Evolutionary conservation across 1,284 basidiomycete genomes (phyloP), one percentile per base, ranked within the genome.

Genomic region (Jaminaea rosea): DNA sequence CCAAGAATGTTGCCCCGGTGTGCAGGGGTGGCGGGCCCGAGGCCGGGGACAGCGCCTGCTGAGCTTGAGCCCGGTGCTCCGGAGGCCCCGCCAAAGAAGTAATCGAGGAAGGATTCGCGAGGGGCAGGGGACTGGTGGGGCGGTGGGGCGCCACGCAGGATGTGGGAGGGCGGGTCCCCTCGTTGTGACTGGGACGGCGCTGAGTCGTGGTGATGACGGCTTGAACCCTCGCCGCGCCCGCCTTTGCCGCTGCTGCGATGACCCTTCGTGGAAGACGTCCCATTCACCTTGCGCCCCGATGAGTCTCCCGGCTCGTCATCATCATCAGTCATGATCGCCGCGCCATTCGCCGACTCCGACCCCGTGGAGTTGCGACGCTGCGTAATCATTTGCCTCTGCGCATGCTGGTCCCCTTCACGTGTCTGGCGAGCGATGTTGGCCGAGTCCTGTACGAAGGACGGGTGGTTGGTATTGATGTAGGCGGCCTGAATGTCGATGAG

Each of bases 381-480:
- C 13, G 41, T 39, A 15, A 49, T 32, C 13, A 48, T 75, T 72
- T 62, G 77, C 76, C 53, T 76, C 36, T 31, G 45, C 17, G 49
- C 48, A 73, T 63, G 50, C 50, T 65, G 61, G 10, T 59, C 46
- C 21, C 56, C 56, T 21, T 70, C 69, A 21, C 69, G 60, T 48
- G 67, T 66, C 54, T 67, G 62, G 44, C 62, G 58, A 17, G 70
- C 69, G 50, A 73, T 72, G 53, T 66, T 68, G 52, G 69, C 69
- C 49, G 69, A 72, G 50, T 72, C 70, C 24, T 68, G 63, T n/a
- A 90, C 84, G 75, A 92, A 93, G 81, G 72, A 80, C n/a, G 90
- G 90, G 70, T 94, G 90, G 74, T 93, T 94, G 52, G 92, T 96
- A 77, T 98, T 99, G 80, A 99, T 98, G 75, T 99, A 99, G 10